Evolutionary conservation across 257 asterid species (phyloP).

Genomic region (Jaltomata sinuosa): DNA sequence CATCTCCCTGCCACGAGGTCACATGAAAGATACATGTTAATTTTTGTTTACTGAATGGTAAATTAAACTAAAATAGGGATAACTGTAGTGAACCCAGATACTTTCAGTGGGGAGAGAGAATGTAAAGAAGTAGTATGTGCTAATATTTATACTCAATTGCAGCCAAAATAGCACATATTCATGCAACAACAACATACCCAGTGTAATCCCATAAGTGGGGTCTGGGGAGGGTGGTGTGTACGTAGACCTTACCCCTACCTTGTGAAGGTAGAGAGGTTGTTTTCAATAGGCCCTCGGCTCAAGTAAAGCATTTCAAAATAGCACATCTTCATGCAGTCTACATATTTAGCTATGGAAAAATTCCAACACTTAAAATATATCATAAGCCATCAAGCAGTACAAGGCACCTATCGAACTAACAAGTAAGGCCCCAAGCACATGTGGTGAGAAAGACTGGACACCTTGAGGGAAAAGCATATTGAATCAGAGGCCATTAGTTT

Average conservation of each 20-base stretch:
- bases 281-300: background rate
- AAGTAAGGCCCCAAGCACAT: background rate
- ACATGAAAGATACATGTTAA: constrained; percentile 1
- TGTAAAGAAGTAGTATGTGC: background rate
- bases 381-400: background rate
- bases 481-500: background rate
- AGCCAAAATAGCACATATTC: background rate
- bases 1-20: constrained; percentile 67
- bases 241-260: no score
- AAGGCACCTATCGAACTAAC: background rate
- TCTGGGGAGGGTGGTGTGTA: no score
- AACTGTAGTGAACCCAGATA: background rate
- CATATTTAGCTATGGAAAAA: background rate
- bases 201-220: background rate
- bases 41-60: background rate
- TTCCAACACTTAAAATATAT: background rate
- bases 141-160: background rate
- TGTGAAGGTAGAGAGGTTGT: background rate
- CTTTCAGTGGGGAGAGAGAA: background rate
- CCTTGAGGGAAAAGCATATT: background rate
- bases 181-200: background rate
- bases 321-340: background rate
- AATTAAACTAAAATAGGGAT: background rate
- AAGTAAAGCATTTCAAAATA: background rate
- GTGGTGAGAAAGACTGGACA: background rate